Evolutionary conservation across 257 asterid genomes (phyloP), one percentile per base, ranked within the genome.

Genomic region (Anisodus tanguticus): DNA sequence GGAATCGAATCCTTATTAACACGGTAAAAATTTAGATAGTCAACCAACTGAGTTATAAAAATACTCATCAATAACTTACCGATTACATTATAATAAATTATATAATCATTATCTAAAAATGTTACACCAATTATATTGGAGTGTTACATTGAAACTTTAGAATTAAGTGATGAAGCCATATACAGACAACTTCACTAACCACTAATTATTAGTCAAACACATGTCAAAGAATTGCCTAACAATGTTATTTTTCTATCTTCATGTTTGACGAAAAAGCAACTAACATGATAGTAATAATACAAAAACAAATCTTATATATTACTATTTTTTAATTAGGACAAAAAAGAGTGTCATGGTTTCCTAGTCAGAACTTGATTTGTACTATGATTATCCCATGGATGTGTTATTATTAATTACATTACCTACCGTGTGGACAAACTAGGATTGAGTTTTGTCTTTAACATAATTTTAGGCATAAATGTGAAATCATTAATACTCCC

Each of bases 161-260:
- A 58, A 41, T 41, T 17, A 58, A 58, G 70, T 49, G 74, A 37
- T 41, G 77, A 80, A 4, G 49, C 45, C 41, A 80, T 9, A 41
- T 71, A 45, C 58, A 80, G 63, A 51, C 63, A 81, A 11, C 57
- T 66, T 81, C 26, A 81, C 74, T 62, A 60, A 81, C 31, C 49
- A 37, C 13, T 80, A 66, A n/a, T 74, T 8, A 79, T 74, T 68
- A 71, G 82, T 69, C 83, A 79, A 71, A 41, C 58, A 55, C 82
- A 59, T 70, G 89, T 58, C 84, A 70, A 82, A 17, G 45, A 19
- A 78, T 49, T 17, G 41, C 83, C 71, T 81, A 60, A 58, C 85
- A 82, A 11, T 19, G 5, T 17, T 26, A 2, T 26, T 3, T 41
- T 16, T 22, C 26, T 41, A 11, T 37, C 45, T 47, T 41, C 31